Percentiles rank a stretch among this genome's conserved stretches.
These are phyloP conservation scores for Exophiala alcalophila DNA, from an alignment of 2,329 filamentous ascomycete genomes.

Conservation along the genomic window DNA sequence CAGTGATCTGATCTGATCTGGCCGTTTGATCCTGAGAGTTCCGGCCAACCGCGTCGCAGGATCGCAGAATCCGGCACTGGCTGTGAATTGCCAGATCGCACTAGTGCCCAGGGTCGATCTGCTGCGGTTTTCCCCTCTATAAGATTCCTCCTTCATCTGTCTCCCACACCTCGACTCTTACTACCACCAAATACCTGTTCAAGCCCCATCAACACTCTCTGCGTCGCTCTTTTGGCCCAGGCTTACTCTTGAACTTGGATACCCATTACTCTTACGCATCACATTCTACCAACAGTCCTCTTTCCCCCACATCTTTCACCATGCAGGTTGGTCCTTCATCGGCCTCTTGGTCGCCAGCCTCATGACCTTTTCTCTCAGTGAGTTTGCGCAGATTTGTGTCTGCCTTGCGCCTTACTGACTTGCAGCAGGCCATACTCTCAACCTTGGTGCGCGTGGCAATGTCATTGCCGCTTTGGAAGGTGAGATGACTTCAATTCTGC, in stretches of 20 bases:
- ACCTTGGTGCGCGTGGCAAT: slow-evolving; percentile 3
- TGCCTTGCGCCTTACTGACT: slow-evolving; percentile 16
- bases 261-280: slow-evolving; percentile 24
- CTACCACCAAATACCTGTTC: slow-evolving; percentile 17
- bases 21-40: neutral
- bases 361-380: slow-evolving; percentile 15
- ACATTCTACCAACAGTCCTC: slow-evolving; percentile 19
- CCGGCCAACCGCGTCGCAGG: slow-evolving; percentile 3
- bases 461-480: slow-evolving; percentile 17
- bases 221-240: slow-evolving; percentile 27
- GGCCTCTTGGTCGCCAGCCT: slow-evolving; percentile 13
- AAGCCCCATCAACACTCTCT: slow-evolving; percentile 14
- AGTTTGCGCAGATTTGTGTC: slow-evolving; percentile 4
- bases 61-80: slow-evolving; percentile 8
- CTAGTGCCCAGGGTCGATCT: slow-evolving; percentile 6
- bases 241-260: slow-evolving; percentile 27
- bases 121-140: slow-evolving; percentile 9
- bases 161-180: slow-evolving; percentile 16
- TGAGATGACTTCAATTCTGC: slow-evolving; percentile 10
- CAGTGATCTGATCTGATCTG: slow-evolving; percentile 12
- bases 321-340: slow-evolving; percentile 26
- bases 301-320: slow-evolving; percentile 20
- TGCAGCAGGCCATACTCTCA: slow-evolving; percentile 9
- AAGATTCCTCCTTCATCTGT: slow-evolving; percentile 19
- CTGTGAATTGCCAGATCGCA: neutral